Percentiles rank a stretch among this genome's conserved stretches.
These are phyloP conservation scores for Panicum hallii DNA, from an alignment of 202 grass and related monocot genomes.

Conservation along the genomic window DNA sequence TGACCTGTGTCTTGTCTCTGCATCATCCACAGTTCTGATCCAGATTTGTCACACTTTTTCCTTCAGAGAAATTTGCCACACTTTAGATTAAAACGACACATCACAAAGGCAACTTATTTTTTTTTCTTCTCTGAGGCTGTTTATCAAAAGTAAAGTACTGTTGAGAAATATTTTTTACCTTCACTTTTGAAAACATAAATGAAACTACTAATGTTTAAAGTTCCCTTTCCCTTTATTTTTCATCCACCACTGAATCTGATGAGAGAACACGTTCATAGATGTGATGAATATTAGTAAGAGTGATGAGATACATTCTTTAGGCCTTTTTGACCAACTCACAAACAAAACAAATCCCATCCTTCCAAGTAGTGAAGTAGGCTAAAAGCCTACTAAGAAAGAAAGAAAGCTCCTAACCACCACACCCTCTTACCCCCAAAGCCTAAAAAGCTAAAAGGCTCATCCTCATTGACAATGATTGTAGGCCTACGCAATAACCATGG, in stretches of 20 bases:
- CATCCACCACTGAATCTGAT: not conserved
- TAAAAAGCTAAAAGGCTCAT: not conserved
- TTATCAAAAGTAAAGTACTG: not conserved
- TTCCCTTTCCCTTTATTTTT: not conserved
- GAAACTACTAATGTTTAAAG: not conserved
- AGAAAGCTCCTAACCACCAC: not conserved
- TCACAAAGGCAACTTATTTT: not conserved
- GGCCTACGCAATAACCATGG: not conserved
- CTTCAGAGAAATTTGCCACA: not conserved
- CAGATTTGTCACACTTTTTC: not conserved
- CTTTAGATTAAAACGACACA: not conserved
- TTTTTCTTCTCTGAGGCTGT: not conserved
- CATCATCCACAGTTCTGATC: not conserved
- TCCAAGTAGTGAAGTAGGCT: slow-evolving; percentile 29
- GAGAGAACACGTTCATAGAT: not conserved
- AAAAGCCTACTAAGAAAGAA: slow-evolving; percentile 9
- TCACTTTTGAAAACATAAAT: not conserved
- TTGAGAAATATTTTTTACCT: not conserved
- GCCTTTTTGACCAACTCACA: not conserved
- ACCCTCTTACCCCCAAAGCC: not conserved
- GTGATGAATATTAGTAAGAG: not conserved
- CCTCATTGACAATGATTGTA: not conserved
- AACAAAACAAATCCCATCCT: not conserved
- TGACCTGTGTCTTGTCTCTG: not conserved
- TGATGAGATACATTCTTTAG: not conserved